Percentiles rank a stretch among this genome's conserved stretches.
These are phyloP conservation scores for Lavandula angustifolia DNA, from an alignment of 257 asterid species.

Conservation along the genomic window DNA sequence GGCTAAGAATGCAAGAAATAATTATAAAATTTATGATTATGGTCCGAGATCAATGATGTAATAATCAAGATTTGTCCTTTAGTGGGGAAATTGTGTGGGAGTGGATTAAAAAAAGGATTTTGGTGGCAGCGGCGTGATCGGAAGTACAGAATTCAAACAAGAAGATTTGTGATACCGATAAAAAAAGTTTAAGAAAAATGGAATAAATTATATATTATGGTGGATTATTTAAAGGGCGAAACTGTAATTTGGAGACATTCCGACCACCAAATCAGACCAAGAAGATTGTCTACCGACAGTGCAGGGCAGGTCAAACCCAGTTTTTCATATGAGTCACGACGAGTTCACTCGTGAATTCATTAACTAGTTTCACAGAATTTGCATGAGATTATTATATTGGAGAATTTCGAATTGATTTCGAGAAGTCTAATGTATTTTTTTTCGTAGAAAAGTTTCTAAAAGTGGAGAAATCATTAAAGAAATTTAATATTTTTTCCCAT, in stretches of 20 bases:
- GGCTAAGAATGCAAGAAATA: constrained; percentile 21
- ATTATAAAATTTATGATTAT: constrained; percentile 3
- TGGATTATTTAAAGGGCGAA: constrained; percentile 38
- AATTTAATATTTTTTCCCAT: constrained; percentile 8
- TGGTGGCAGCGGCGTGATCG: constrained; percentile 56
- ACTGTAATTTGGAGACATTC: constrained; percentile 49
- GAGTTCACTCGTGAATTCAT: constrained; percentile 30
- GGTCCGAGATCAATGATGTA: constrained; percentile 34
- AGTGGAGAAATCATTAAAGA: neutral
- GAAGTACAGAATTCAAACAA: constrained; percentile 43
- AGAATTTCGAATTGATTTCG: too few relatives aligned
- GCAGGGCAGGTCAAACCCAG: constrained; percentile 45
- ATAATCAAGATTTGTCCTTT: constrained; percentile 45
- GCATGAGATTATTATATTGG: neutral
- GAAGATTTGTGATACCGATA: constrained; percentile 29
- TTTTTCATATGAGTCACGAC: constrained; percentile 34
- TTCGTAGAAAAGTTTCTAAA: too few relatives aligned
- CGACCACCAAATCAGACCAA: constrained; percentile 57
- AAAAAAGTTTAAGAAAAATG: neutral
- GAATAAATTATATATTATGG: constrained; percentile 27
- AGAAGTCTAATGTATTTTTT: too few relatives aligned
- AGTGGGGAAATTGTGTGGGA: constrained; percentile 33
- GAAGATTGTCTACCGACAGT: constrained; percentile 60
- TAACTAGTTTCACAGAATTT: constrained; percentile 5
- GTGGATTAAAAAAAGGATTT: constrained; percentile 40